Base-by-base conservation (phyloP, 805 yeast species). In the Pichia phayaonensis region DNA sequence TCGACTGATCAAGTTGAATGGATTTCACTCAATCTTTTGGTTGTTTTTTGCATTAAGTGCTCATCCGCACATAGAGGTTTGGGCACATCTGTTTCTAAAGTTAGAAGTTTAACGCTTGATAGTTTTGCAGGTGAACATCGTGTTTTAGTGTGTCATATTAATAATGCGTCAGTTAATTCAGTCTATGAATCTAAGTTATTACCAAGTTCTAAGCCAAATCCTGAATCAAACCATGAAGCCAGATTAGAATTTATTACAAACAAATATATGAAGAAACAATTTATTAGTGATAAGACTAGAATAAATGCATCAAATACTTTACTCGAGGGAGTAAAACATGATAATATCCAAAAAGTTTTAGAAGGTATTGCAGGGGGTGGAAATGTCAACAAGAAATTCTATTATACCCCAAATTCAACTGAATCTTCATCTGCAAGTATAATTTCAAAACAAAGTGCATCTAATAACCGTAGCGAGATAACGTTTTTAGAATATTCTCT, bases 41-140 rank as follows among this genome's bases (percentile, higher is more conserved):
- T 81, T 27, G 79, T 84, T 3, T 71, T 92, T 24, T 90, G 98
- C 65, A 83, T 88, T 43, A 81, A 83, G 46, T 90, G 98, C 60
- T 82, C 96, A 0, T 90, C 95, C 0, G 81, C 83, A n/a, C 97
- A 90, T 65, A 72, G 97, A 49, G 82, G 88, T 21, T 66, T 92
- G 62, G 97, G 97, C 0, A 75, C 95, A 0, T 90, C 85, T 56
- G 74, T 89, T 5, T 79, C 94, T 8, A 88, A 85, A 61, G 79
- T 90, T 4, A 74, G 87, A 55, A 87, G 96, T 0, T 70, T 90
- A 48, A 83, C 79, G n/a, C 69, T 87, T 43, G 97, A 90, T 62
- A 76, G 77, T 21, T 75, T 83, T 58, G 77, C 80, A 3, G 71
- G 72, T 15, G 97, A 90, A 57, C 61, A 78, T 5, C 68, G 76